Evolutionary conservation across 441 rosid genomes (phyloP).

Genomic region (Lepidium campestre): DNA sequence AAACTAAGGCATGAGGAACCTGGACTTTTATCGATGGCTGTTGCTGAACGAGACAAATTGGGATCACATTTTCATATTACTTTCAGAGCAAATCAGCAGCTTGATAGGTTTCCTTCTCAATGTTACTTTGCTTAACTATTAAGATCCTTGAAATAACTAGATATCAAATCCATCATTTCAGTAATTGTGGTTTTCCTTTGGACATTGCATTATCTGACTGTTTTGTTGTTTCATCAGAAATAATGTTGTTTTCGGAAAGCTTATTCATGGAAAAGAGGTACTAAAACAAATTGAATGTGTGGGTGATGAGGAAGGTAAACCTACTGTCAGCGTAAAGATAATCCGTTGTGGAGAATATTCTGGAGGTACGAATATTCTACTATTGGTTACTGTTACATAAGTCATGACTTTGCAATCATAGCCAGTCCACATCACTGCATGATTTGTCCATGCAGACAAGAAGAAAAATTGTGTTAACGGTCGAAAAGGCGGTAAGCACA

Average conservation of each 20-base stretch:
- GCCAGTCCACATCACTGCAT: not conserved
- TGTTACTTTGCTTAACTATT: not conserved
- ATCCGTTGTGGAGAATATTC: slow-evolving; percentile 72
- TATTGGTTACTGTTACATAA: not conserved
- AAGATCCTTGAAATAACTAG: not conserved
- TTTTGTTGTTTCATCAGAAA: slow-evolving; percentile 43
- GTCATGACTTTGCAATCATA: not conserved
- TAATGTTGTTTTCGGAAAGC: slow-evolving; percentile 82
- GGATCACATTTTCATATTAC: slow-evolving; percentile 88
- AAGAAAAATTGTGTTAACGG: slow-evolving; percentile 39
- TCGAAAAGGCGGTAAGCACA: slow-evolving; percentile 51
- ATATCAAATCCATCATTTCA: not conserved
- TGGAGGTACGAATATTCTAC: slow-evolving; percentile 43
- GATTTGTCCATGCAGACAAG: slow-evolving; percentile 30
- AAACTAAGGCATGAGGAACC: slow-evolving; percentile 73
- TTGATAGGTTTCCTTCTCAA: slow-evolving; percentile 57
- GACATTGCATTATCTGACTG: not conserved
- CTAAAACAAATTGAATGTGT: slow-evolving; percentile 75
- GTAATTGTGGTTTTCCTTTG: not conserved
- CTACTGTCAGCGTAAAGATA: slow-evolving; percentile 79
- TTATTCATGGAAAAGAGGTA: slow-evolving; percentile 73
- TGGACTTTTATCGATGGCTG: slow-evolving; percentile 82
- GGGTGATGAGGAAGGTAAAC: slow-evolving; percentile 76
- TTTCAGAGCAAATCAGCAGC: slow-evolving; percentile 66
- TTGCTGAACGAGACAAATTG: slow-evolving; percentile 67